Base-by-base conservation (phyloP, 352 stramenopile genomes). In the Globisporangium camurandrum region DNA sequence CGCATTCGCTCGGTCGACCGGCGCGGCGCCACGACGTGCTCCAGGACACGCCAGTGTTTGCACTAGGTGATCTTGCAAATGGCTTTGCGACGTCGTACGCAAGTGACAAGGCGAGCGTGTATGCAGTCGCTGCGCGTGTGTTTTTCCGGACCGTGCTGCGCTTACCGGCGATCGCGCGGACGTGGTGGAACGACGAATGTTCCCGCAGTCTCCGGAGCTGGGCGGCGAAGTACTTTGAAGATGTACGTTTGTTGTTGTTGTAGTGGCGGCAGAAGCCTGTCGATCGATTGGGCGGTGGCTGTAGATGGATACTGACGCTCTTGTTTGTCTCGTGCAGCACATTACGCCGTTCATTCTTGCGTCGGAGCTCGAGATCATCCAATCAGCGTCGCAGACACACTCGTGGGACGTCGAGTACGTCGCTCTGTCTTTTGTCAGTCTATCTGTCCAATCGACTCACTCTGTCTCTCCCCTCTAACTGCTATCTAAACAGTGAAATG, bases 181-280 rank as follows among this genome's bases (percentile, higher is more conserved):
- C 83, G 12, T 96, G 86, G 85, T 96, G 85, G 85, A 93, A 93
- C 31, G 85, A 96, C 46, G 78, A 92, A 22, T 96, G 86, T 59
- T 80, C 69, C 7, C 74, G 85, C 20, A 85, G 74, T 23, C 64
- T 85, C 12, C 75, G 80, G 40, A 88, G 71, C 53, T 95, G 86
- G 85, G 80, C 84, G 23, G 66, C 69, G 46, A 93, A 93, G 49
- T 95, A 95, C 64, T 95, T 91, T 56, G 74, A 90, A 66, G 78
- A 95, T 60, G 71, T 85, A 57, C 20, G 44, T 39, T 46, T 42
- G 20, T 42, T 66, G 16, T 31, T 27, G 19, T 27, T 28, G 22
- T 57, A 36, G 38, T 12, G 10, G 7, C 42, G 43, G 11, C 40
- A 36, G 38, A 39, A 17, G 38, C 24, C 3, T 43, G 28, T 31